These are phyloP conservation scores for Debaryomyces udenii DNA, from an alignment of 1,139 yeast genomes.

Conservation along the genomic window DNA sequence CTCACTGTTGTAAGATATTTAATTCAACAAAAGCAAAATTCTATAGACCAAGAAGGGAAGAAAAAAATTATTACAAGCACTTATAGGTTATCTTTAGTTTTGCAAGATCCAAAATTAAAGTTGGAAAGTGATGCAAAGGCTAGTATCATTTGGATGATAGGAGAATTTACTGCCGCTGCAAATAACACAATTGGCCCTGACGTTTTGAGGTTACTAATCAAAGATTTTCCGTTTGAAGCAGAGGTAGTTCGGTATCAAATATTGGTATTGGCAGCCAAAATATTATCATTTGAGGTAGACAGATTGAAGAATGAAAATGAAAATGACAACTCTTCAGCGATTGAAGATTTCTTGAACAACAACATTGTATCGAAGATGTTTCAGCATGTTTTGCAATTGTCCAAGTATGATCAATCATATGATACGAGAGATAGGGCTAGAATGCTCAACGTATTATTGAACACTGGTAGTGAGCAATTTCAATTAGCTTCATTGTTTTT, in stretches of 20 bases:
- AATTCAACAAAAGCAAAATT: constrained; percentile 56
- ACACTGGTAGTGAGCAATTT: constrained; percentile 34
- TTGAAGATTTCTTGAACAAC: constrained; percentile 28
- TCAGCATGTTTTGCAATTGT: constrained; percentile 61
- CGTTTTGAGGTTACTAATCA: constrained; percentile 63
- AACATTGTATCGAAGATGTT: constrained; percentile 56
- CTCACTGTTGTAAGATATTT: constrained; percentile 71
- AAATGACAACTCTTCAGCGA: constrained; percentile 29
- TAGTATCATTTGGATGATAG: constrained; percentile 87
- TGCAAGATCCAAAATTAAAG: constrained; percentile 26
- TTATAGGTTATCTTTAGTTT: constrained; percentile 37
- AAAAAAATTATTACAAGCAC: constrained; percentile 38
- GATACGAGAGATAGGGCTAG: constrained; percentile 90
- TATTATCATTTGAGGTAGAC: constrained; percentile 58
- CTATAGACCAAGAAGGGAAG: constrained; percentile 26
- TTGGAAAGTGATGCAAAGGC: constrained; percentile 66
- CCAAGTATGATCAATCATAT: constrained; percentile 73
- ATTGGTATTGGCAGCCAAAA: constrained; percentile 73
- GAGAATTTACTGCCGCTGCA: constrained; percentile 64
- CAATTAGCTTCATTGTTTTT: constrained; percentile 75
- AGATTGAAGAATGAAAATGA: constrained; percentile 28
- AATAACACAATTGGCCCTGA: constrained; percentile 68
- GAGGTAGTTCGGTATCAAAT: constrained; percentile 70
- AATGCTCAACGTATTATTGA: constrained; percentile 58
- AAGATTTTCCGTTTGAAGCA: constrained; percentile 57